Percentiles rank a stretch among this genome's conserved stretches.
Conservation (phyloP, 1,284 basidiomycete genomes). For the Stygiomarasmius scandens region DNA sequence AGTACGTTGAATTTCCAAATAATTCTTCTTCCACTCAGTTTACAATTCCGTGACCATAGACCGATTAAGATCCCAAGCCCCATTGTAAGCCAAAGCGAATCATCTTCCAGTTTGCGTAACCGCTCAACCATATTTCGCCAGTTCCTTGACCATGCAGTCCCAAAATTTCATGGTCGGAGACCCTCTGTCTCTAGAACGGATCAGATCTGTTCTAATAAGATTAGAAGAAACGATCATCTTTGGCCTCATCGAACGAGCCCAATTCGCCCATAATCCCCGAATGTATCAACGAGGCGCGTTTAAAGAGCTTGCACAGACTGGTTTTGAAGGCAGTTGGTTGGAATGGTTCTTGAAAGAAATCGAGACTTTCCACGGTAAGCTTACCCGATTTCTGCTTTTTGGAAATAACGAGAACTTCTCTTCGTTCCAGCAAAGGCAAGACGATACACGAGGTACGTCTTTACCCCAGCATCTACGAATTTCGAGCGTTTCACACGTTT, state of each 20-base stretch:
- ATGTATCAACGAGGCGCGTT: conserved; percentile 88
- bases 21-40: too few species aligned
- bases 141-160: conserved; percentile 51
- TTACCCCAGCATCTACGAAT: too few species aligned
- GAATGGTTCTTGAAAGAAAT: conserved; percentile 98
- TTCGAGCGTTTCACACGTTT: too few species aligned
- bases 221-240: conserved; percentile 99
- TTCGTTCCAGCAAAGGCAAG: conserved; percentile 85
- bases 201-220: conserved; percentile 84
- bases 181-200: conserved; percentile 83
- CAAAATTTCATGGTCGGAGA: conserved; percentile 75
- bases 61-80: background rate
- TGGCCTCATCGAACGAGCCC: conserved; percentile 92
- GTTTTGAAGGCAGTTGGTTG: conserved; percentile 87
- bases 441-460: conserved; percentile 81
- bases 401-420: conserved; percentile 9
- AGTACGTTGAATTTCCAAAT: too few species aligned
- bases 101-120: background rate
- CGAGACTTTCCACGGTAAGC: conserved; percentile 91
- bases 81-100: background rate
- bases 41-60: too few species aligned
- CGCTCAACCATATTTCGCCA: background rate
- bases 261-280: conserved; percentile 92
- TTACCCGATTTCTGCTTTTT: background rate
- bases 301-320: conserved; percentile 69